Evolutionary conservation across 306 rosid genomes (phyloP), one percentile per base, ranked within the genome.

Genomic region (Lotus japonicus): DNA sequence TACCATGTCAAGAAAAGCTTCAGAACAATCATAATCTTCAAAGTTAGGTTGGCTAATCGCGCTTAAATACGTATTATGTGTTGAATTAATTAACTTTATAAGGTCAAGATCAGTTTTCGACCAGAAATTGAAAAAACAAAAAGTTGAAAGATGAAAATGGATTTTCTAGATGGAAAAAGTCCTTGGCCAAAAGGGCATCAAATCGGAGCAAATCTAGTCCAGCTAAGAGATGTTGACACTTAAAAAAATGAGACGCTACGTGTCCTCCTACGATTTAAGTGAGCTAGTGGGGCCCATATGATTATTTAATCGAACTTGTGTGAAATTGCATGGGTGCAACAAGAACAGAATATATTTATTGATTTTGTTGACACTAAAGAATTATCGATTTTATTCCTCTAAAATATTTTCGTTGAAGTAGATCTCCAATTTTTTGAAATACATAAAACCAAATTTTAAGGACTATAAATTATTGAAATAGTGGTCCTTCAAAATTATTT

Each of bases 121-220:
- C 10, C 4, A 23, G 35, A 36, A 58, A 67, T 14, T 31, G 36
- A 31, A 16, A 28, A 6, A 68, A 16, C 11, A 3, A 46, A 48
- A 1, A 14, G 6, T 28, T 41, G 5, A 3, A 15, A 15, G 11
- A 39, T 11, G 2, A 44, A 53, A 21, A 54, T 5, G 14, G 52
- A 51, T 26, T 41, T 41, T 14, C 48, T 52, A n/a, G 63, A 62
- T 52, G 55, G 48, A 67, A 56, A 14, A 11, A 23, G 65, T 7
- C 39, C 14, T 8, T 51, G 44, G 43, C 45, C 28, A 59, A 59
- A 71, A 71, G 51, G 41, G 65, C 72, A 77, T 78, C 43, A 69
- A 63, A 86, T 82, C 84, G 43, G 19, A 56, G 54, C 8, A 84
- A 74, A 86, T 86, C 80, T 58, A 74, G 58, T 66, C 73, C 83